A percentile compares a stretch with the other conserved stretches of the same genome.
These are phyloP conservation scores for Senecio squalidus DNA, from an alignment of 140 eudicot genomes.

Conservation along the genomic window DNA sequence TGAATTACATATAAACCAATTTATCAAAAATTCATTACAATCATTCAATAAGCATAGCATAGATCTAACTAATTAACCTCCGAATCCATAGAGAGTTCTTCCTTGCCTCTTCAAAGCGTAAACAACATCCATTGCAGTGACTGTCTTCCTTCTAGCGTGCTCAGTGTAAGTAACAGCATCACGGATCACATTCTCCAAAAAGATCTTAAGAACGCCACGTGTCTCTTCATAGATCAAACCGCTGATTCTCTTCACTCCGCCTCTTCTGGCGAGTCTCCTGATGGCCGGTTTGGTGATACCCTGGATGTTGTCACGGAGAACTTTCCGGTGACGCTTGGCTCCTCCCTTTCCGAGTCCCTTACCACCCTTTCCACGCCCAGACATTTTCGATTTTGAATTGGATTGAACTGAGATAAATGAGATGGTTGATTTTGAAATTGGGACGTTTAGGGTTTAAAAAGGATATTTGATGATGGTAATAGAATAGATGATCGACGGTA, in stretches of 20 bases:
- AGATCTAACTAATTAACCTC: slow-evolving; percentile 1
- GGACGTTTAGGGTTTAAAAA: not conserved
- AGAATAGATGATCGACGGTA: not conserved
- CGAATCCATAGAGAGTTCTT: slow-evolving; percentile 16
- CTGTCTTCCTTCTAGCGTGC: slow-evolving; percentile 16
- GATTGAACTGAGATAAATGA: no score
- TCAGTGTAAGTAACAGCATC: slow-evolving; percentile 22
- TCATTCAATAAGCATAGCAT: no score
- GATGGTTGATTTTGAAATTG: not conserved
- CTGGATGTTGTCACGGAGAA: slow-evolving; percentile 25
- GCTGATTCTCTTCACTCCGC: slow-evolving; percentile 21
- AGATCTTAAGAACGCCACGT: slow-evolving; percentile 17
- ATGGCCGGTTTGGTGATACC: slow-evolving; percentile 24
- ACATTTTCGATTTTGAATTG: not conserved
- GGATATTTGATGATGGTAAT: not conserved
- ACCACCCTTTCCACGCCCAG: slow-evolving; percentile 21
- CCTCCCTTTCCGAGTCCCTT: slow-evolving; percentile 21
- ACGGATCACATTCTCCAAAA: slow-evolving; percentile 20
- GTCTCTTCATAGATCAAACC: slow-evolving; percentile 23
- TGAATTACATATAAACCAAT: not conserved
- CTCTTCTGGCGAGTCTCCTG: slow-evolving; percentile 17
- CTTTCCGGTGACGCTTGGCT: slow-evolving; percentile 27
- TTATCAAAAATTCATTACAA: not conserved
- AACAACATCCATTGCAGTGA: slow-evolving; percentile 22
- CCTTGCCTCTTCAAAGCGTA: slow-evolving; percentile 21